A percentile compares a stretch with the other conserved stretches of the same genome.
These are phyloP conservation scores for Cyclotella atomus DNA, from an alignment of 108 stramenopile genomes.

Conservation along the genomic window DNA sequence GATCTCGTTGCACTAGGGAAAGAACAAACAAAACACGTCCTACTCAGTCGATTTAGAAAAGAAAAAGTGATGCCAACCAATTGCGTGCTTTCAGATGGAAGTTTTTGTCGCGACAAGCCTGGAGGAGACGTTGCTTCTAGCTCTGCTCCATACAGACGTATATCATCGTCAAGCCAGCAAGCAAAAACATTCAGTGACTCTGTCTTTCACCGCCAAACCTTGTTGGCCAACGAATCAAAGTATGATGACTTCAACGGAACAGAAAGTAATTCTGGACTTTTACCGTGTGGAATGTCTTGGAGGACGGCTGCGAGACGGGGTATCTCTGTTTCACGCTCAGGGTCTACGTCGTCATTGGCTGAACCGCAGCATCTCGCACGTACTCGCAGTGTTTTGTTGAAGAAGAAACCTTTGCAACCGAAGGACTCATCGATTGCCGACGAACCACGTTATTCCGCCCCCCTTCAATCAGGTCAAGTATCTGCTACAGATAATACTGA, in stretches of 20 bases:
- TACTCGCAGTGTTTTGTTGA: neutral
- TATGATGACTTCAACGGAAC: neutral
- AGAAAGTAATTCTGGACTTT: conserved; percentile 14
- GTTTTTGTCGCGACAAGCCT: conserved; percentile 56
- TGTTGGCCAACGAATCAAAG: conserved; percentile 22
- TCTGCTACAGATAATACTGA: neutral
- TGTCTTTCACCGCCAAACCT: conserved; percentile 47
- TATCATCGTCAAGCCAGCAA: conserved; percentile 36
- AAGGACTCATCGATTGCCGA: neutral
- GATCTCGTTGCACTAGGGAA: conserved; percentile 75
- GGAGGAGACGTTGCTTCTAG: conserved; percentile 5
- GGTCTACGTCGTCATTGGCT: neutral
- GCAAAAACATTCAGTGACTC: conserved; percentile 66
- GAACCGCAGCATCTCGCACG: conserved; percentile 15
- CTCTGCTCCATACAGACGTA: conserved; percentile 12
- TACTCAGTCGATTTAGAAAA: conserved; percentile 61
- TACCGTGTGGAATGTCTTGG: conserved; percentile 74
- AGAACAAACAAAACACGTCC: conserved; percentile 78
- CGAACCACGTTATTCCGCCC: neutral
- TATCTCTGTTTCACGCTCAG: conserved; percentile 27
- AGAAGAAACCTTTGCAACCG: neutral
- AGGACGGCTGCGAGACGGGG: conserved; percentile 61
- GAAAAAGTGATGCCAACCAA: conserved; percentile 56
- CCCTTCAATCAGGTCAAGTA: neutral
- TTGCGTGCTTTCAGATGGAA: conserved; percentile 58